Conservation (phyloP, 1,284 basidiomycete species). For the Moesziomyces antarcticus region DNA sequence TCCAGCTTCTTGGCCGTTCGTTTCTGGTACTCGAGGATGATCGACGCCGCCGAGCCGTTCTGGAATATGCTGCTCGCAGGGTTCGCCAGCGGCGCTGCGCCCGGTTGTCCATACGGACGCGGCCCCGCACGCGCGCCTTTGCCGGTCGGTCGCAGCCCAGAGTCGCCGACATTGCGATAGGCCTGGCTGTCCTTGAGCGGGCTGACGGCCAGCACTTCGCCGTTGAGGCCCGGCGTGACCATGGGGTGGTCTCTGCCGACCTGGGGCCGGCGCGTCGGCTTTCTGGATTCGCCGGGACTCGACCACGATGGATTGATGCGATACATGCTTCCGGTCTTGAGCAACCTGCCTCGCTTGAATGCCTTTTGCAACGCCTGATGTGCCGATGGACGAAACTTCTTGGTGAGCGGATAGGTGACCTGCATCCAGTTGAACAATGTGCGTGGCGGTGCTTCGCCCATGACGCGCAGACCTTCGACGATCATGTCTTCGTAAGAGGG, state of each 20-base stretch:
- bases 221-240: conserved; percentile 58
- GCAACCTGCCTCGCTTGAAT: conserved; percentile 62
- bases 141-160: conserved; percentile 15
- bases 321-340: conserved; percentile 63
- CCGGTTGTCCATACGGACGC: conserved; percentile 58
- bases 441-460: conserved; percentile 57
- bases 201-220: conserved; percentile 52
- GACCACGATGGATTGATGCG: conserved; percentile 61
- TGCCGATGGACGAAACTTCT: conserved; percentile 66
- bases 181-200: conserved; percentile 58
- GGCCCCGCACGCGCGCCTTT: conserved; percentile 45
- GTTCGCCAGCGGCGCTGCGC: conserved; percentile 56
- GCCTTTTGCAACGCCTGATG: conserved; percentile 65
- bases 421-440: conserved; percentile 63
- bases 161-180: conserved; percentile 49
- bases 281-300: conserved; percentile 52
- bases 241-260: conserved; percentile 59
- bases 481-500: conserved; percentile 65
- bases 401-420: conserved; percentile 61
- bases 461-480: conserved; percentile 55
- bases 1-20: conserved; percentile 46
- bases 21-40: conserved; percentile 59
- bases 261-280: conserved; percentile 55
- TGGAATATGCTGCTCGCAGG: conserved; percentile 62
- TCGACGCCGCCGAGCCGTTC: conserved; percentile 52